Conservation (phyloP, 2,329 filamentous ascomycete genomes). For the Aschersonia sp. region DNA sequence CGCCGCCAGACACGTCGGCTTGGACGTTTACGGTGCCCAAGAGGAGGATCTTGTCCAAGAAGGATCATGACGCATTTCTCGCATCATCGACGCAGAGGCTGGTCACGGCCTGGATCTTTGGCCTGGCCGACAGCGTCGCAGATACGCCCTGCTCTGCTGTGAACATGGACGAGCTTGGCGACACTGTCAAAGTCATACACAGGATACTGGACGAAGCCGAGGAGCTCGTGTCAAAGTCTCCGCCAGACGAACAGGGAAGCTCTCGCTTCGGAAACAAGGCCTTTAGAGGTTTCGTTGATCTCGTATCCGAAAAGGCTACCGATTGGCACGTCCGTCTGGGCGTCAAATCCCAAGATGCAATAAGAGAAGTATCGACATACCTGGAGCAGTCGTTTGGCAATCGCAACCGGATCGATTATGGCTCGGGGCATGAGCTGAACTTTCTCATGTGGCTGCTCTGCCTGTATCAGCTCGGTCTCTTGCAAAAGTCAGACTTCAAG, state of each 20-base stretch:
- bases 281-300: slow-evolving; percentile 71
- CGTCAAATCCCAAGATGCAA: slow-evolving; percentile 34
- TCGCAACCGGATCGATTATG: slow-evolving; percentile 80
- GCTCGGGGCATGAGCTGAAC: slow-evolving; percentile 93
- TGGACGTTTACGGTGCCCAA: slow-evolving; percentile 53
- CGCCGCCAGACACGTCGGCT: slow-evolving; percentile 46
- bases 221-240: slow-evolving; percentile 50
- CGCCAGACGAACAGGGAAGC: slow-evolving; percentile 72
- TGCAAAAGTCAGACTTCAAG: slow-evolving; percentile 54
- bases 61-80: slow-evolving; percentile 73
- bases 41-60: slow-evolving; percentile 65
- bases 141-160: slow-evolving; percentile 53
- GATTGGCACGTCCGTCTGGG: slow-evolving; percentile 52
- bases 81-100: slow-evolving; percentile 62
- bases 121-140: slow-evolving; percentile 67
- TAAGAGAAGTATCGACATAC: slow-evolving; percentile 65
- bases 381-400: slow-evolving; percentile 78
- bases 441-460: slow-evolving; percentile 96
- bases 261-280: slow-evolving; percentile 91
- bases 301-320: slow-evolving; percentile 38
- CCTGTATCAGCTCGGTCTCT: slow-evolving; percentile 61
- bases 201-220: slow-evolving; percentile 57
- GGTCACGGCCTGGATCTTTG: slow-evolving; percentile 74
- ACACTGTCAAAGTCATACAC: slow-evolving; percentile 48
- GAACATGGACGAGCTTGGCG: slow-evolving; percentile 39